Evolutionary conservation across 2,329 filamentous ascomycete genomes (phyloP), one percentile per base, ranked within the genome.

Genomic region (Pestalotiopsis sp.): DNA sequence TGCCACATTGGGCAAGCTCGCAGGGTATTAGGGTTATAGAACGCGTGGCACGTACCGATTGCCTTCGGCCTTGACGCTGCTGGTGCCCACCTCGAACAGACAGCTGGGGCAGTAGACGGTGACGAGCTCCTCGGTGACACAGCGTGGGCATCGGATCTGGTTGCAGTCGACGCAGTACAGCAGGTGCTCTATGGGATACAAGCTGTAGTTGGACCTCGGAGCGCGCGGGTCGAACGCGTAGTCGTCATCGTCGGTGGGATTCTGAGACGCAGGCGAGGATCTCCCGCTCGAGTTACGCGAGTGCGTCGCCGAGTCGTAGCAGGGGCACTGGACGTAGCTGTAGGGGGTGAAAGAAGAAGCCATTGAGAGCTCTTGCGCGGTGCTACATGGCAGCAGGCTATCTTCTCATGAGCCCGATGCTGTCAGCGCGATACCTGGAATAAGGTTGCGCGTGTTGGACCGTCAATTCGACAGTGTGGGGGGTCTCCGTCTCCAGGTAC

Each of bases 121-220:
- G 61, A 97, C 90, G 66, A 97, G 94, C 81, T 99, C 96, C 77
- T 99, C 96, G 61, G 91, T 88, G 66, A 97, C 92, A 76, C 96
- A 99, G 81, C 94, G 87, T 5, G 94, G 93, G 78, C 96, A 99
- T 73, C 96, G 92, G 70, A 98, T 97, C 80, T 97, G 92, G 78
- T 97, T 94, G 79, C 96, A 99, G 78, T 98, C 96, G 77, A 97
- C 95, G 83, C 96, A 99, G 83, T 97, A 99, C 55, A 98, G 87
- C 30, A 99, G 88, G 77, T 98, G 91, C 76, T 98, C 95, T 58
- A 98, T 89, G 0, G 96, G 95, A 76, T 95, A 98, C 39, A 99
- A 85, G 72, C 94, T 94, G 84, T 94, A 98, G 78, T 94, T 96
- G 68, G 96, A 92, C 48, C 94, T 91, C 17, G 92, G 88, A 69